Evolutionary conservation across 2,329 filamentous ascomycete genomes (phyloP).

Genomic region (Colletotrichum plurivorum): DNA sequence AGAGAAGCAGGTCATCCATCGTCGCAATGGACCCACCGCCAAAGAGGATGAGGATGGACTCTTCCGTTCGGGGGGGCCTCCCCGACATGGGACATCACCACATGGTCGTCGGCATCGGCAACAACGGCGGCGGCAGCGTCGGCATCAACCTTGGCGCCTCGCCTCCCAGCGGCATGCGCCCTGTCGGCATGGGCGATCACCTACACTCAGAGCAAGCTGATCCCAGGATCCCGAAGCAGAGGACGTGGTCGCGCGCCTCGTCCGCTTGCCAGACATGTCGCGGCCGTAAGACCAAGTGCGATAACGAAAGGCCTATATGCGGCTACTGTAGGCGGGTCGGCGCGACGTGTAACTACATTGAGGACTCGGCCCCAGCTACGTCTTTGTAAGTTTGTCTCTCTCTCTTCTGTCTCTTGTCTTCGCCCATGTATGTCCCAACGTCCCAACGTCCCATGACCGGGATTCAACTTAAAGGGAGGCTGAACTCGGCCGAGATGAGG

Average conservation of each 20-base stretch:
- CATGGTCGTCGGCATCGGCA: background rate
- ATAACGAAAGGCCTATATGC: conserved; percentile 53
- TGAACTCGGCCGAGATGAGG: too few species aligned
- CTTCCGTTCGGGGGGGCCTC: conserved; percentile 28
- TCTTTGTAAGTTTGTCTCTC: conserved; percentile 31
- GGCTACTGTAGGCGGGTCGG: conserved; percentile 52
- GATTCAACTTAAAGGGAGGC: too few species aligned
- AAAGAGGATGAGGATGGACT: conserved; percentile 40
- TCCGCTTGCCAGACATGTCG: conserved; percentile 54
- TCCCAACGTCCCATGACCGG: background rate
- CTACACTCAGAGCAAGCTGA: conserved; percentile 24
- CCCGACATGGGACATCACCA: conserved; percentile 32
- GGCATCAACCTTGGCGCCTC: conserved; percentile 7
- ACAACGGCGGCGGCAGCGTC: background rate
- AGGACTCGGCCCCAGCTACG: conserved; percentile 34
- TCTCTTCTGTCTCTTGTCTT: background rate
- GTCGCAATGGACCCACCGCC: conserved; percentile 37
- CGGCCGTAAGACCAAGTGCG: conserved; percentile 54
- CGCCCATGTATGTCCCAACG: background rate
- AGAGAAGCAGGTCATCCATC: conserved; percentile 13
- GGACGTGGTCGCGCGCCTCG: conserved; percentile 36
- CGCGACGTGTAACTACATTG: conserved; percentile 50
- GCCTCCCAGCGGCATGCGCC: conserved; percentile 17
- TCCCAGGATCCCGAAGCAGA: conserved; percentile 34
- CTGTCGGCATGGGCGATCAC: conserved; percentile 17